A percentile compares a stretch with the other conserved stretches of the same genome.
phyloP scores from a whole-genome alignment of 108 stramenopile genomes.

The Pseudonitzschia delicatissima region DNA sequence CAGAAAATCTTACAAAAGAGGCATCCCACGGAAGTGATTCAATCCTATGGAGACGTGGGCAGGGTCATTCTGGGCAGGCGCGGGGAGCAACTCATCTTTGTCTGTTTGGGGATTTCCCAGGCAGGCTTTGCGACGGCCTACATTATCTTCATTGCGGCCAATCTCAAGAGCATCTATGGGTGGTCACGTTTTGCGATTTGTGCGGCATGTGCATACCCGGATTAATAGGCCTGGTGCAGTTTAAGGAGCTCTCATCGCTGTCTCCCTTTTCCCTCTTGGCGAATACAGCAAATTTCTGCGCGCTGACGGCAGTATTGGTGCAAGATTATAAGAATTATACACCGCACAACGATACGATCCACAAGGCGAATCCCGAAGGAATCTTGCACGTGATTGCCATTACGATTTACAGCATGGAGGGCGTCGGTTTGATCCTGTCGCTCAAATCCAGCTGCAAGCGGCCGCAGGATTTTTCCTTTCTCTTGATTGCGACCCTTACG shows the following conservation, averaged over 20 bases:
- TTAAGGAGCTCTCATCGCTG: slow-evolving; percentile 54
- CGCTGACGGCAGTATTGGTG: slow-evolving; percentile 54
- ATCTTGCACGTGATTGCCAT: slow-evolving; percentile 61
- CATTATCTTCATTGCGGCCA: slow-evolving; percentile 80
- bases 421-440: slow-evolving; percentile 64
- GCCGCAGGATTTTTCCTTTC: slow-evolving; percentile 40
- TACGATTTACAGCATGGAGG: slow-evolving; percentile 76
- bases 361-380: slow-evolving; percentile 41
- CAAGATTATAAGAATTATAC: slow-evolving; percentile 61
- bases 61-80: slow-evolving; percentile 43
- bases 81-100: slow-evolving; percentile 64
- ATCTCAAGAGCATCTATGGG: slow-evolving; percentile 46
- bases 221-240: slow-evolving; percentile 55
- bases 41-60: slow-evolving; percentile 64
- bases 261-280: slow-evolving; percentile 70
- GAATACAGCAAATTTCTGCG: slow-evolving; percentile 62
- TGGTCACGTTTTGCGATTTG: slow-evolving; percentile 43
- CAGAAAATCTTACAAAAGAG: slow-evolving; percentile 23
- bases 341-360: slow-evolving; percentile 40
- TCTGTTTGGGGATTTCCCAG: slow-evolving; percentile 68
- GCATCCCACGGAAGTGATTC: slow-evolving; percentile 6
- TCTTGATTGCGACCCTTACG: slow-evolving; percentile 41
- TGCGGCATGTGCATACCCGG: slow-evolving; percentile 58
- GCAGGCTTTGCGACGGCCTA: slow-evolving; percentile 82
- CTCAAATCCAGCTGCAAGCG: slow-evolving; percentile 51